Evolutionary conservation across 2,329 filamentous ascomycete species (phyloP), one percentile per base, ranked within the genome.

Genomic region (Sporothrix sp.): DNA sequence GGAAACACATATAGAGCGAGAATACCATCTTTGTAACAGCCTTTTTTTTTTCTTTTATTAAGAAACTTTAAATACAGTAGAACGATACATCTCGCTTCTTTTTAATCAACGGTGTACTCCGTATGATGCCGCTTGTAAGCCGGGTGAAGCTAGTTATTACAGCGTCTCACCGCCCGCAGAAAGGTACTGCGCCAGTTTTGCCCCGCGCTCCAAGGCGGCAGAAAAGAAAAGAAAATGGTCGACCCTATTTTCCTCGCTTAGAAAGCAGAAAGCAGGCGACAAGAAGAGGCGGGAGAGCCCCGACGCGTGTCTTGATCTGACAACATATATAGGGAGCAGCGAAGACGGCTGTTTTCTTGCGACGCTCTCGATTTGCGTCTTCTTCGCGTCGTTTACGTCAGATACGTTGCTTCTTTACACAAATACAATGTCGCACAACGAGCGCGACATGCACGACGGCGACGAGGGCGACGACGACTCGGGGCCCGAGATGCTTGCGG

Each of bases 401-500:
- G n/a, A n/a, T n/a, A n/a, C n/a, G n/a, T n/a, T n/a, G n/a, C n/a
- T n/a, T n/a, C n/a, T n/a, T n/a, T n/a, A n/a, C 20, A 36, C 6
- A 14, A 11, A 4, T 10, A 33, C 32, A 30, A 52, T 50, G 45
- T 36, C 48, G 14, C 42, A 44, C 48, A 47, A 21, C 46, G 54
- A 61, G 25, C 42, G 42, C 28, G 28, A 44, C 27, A 38, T 51
- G 57, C 64, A 66, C 55, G 65, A 70, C 50, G 62, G 67, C 52
- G 58, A 70, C 56, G 67, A 69, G 48, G 63, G 68, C 50, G 52
- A 16, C 39, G 57, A 57, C 39, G 74, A 82, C 55, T 77, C 80
- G 49, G 79, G 84, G 54, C 79, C 83, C 59, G 82, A 81, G 58
- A 82, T 90, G 69, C 79, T 95, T 56, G 82, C 83, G 60, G 79